These are phyloP conservation scores for Penicillium frequentans DNA, from an alignment of 2,329 filamentous ascomycete species.

Conservation along the genomic window DNA sequence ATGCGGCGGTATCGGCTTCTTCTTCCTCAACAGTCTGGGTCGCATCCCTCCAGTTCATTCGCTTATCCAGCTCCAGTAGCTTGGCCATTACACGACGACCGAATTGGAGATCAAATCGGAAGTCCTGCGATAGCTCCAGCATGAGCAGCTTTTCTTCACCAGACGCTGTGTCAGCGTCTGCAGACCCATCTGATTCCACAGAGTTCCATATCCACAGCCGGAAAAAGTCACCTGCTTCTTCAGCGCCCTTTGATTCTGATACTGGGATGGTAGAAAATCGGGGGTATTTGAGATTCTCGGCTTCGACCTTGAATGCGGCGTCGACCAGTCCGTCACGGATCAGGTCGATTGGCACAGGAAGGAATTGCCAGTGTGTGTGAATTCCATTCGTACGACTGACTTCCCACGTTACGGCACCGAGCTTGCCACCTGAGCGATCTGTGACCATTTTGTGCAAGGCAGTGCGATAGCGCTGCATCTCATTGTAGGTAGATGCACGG, in stretches of 20 bases:
- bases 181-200: not conserved
- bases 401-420: slow-evolving; percentile 89
- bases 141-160: slow-evolving; percentile 69
- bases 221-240: slow-evolving; percentile 65
- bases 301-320: slow-evolving; percentile 83
- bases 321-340: slow-evolving; percentile 75
- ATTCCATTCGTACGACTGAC: slow-evolving; percentile 79
- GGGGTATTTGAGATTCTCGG: slow-evolving; percentile 69
- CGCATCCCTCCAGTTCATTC: slow-evolving; percentile 84
- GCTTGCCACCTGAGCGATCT: slow-evolving; percentile 45
- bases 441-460: slow-evolving; percentile 76
- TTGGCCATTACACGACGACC: slow-evolving; percentile 85
- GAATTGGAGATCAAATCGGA: slow-evolving; percentile 88
- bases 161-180: slow-evolving; percentile 3
- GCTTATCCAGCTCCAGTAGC: slow-evolving; percentile 73
- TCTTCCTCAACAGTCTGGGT: slow-evolving; percentile 77
- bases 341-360: slow-evolving; percentile 70
- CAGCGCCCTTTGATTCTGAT: slow-evolving; percentile 30
- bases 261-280: slow-evolving; percentile 45
- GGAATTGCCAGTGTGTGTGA: slow-evolving; percentile 90
- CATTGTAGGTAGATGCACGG: slow-evolving; percentile 62
- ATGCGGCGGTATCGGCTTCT: slow-evolving; percentile 70
- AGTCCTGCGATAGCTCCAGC: slow-evolving; percentile 68
- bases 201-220: slow-evolving; percentile 73
- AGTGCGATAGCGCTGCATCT: slow-evolving; percentile 81